Base-by-base conservation (phyloP, 129 eudicot genomes). In the Pulicaria dysenterica region DNA sequence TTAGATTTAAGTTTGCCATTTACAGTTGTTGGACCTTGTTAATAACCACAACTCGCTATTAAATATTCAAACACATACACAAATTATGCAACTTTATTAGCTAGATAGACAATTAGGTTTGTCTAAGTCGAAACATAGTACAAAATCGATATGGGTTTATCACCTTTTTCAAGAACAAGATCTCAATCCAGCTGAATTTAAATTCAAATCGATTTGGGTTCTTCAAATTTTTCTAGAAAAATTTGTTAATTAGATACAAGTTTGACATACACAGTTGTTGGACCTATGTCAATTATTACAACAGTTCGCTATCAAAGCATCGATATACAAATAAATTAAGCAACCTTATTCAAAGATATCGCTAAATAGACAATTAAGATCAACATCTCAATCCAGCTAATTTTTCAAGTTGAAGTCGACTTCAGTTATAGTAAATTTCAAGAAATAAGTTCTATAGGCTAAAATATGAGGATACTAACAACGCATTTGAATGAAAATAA, bases 21-120 rank as follows among this genome's bases (percentile, higher is more conserved):
- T 69, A 93, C 98, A 15, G 98, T 89, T 19, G 98, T 93, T 40
- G 98, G 98, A 47, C 98, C 98, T 93, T 40, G 11, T 70, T 24
- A 16, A 61, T 50, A 38, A 62, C 77, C 70, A 42, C 60, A 75
- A 34, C 44, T 51, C 15, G 54, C 67, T 50, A 9, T 16, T 6
- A 13, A 66, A 44, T 14, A 3, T 12, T 5, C 1, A 37, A 1
- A 50, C 14, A 13, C 65, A 14, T 4, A 42, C 1, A 0, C 31
- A 14, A 12, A 10, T 56, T 31, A 24, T 10, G 34, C 17, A 46
- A 17, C 55, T 3, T 46, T 34, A 46, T 12, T 24, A 1, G 31
- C 31, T 24, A 24, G 2, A 24, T 24, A 24, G 31, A 24, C 1
- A 49, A 7, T 46, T 61, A 31, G 15, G 17, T 59, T 55, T 17